phyloP scores from a whole-genome alignment of 306 rosid genomes.

The Clitoria ternatea region DNA sequence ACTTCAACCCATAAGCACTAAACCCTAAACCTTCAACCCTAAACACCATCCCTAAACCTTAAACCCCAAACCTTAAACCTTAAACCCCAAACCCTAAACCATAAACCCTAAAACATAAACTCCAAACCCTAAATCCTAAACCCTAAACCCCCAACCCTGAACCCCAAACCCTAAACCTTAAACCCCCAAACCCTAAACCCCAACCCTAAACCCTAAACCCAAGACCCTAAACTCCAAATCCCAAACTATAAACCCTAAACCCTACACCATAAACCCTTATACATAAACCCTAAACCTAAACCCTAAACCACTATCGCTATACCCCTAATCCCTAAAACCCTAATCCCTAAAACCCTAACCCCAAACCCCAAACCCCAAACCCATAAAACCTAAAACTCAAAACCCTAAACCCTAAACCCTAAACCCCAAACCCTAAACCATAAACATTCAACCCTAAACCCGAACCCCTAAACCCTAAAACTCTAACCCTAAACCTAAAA shows the following conservation, averaged over 20 bases:
- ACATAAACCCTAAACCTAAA: neutral
- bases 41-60: neutral
- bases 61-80: neutral
- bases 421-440: neutral
- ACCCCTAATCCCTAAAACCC: neutral
- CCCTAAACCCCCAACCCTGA: neutral
- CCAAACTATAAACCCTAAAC: neutral
- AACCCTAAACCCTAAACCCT: neutral
- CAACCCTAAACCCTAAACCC: neutral
- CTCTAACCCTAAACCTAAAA: too few relatives aligned
- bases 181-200: neutral
- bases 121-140: neutral
- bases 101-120: neutral
- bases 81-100: neutral
- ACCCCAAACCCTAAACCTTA: neutral
- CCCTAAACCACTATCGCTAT: neutral
- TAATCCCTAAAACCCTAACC: neutral
- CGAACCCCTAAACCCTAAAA: too few relatives aligned
- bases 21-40: neutral
- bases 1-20: neutral
- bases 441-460: too few relatives aligned
- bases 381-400: neutral
- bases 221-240: neutral
- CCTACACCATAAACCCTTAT: neutral
- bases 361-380: neutral